Evolutionary conservation across 495 filamentous ascomycete genomes (phyloP), one percentile per base, ranked within the genome.

Genomic region (Aspergillus heteromorphus): DNA sequence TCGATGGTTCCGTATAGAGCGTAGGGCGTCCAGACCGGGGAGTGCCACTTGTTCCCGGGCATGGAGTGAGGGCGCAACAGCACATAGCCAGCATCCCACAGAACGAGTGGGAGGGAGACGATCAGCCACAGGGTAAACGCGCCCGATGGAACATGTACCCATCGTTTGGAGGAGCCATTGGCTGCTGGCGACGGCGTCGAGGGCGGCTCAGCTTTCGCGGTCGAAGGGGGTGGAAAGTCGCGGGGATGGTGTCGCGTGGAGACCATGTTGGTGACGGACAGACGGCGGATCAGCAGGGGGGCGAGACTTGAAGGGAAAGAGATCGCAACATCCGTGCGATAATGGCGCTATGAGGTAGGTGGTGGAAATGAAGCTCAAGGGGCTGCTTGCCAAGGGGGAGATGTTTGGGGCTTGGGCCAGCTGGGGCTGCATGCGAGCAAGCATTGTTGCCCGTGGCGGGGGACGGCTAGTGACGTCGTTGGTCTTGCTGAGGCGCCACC

Each of bases 31-130:
- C 82, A 96, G 47, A 97, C 59, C 6, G 87, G 87, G 59, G 77
- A 82, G 69, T 95, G 89, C 42, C 88, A 70, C 31, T 70, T 67
- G 6, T 91, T 90, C 53, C 89, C 88, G 0, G 86, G 82, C 90
- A 97, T 95, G 43, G 81, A 85, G 70, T 84, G 80, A 27, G 92
- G 92, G 17, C 92, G 88, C 40, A 91, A 71, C 27, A 96, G 70
- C 36, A 95, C 83, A 73, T 95, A 96, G 45, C 74, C 75, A 7
- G 83, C 78, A 73, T 97, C 92, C 91, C 91, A 95, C 41, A 77
- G 57, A n/a, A 92, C 87, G 51, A 92, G 74, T 3, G 91, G 90
- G 4, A 92, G 71, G n/a, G 89, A 91, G 49, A 92, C 27, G 43
- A 79, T 58, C 20, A 96, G 79, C 91, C 91, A 96, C 58, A 83